Base-by-base conservation (phyloP, 2,329 filamentous ascomycete genomes). In the Penicillium sp. region DNA sequence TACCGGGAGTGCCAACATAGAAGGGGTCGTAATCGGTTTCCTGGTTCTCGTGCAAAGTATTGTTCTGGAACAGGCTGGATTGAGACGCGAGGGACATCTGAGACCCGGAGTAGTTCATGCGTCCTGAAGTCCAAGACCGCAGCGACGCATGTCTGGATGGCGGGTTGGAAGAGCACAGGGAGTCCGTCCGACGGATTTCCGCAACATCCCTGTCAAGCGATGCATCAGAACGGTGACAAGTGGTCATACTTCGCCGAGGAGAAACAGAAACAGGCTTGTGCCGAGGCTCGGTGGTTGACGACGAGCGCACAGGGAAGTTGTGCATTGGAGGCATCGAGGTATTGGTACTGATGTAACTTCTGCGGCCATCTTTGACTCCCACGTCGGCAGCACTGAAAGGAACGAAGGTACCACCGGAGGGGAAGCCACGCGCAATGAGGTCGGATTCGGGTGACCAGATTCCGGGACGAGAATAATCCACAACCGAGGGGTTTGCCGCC, bases 361-460 rank as follows among this genome's bases (percentile, higher is more conserved):
- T 64, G 18, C 68, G 67, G 7, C 70, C 68, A 39, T 69, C 59
- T 52, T 62, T 63, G 5, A 69, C 61, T 11, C 70, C 71, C 18
- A 74, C 71, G 43, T 73, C 71, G 22, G 70, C 73, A 18, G 71
- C 71, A 53, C 71, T 73, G 52, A 64, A 74, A n/a, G 71, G 71
- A 2, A 66, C 64, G 22, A 68, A 74, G 4, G 66, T 70, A 18
- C 68, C 70, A 38, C 70, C 72, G 2, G 69, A 68, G 8, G 72
- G 64, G 36, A 72, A 60, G 10, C 57, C 63, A 11, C 71, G 70
- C 1, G 71, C 71, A 38, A 61, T 64, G 16, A 70, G 54, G 5
- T 68, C 65, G 22, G 62, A 62, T 9, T 72, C 70, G 6, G 59
- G 55, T 2, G 65, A 68, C n/a, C 58, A 55, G 24, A 8, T 27